Evolutionary conservation across 2,329 filamentous ascomycete species (phyloP), one percentile per base, ranked within the genome.

Genomic region (Clarireedia sp.): DNA sequence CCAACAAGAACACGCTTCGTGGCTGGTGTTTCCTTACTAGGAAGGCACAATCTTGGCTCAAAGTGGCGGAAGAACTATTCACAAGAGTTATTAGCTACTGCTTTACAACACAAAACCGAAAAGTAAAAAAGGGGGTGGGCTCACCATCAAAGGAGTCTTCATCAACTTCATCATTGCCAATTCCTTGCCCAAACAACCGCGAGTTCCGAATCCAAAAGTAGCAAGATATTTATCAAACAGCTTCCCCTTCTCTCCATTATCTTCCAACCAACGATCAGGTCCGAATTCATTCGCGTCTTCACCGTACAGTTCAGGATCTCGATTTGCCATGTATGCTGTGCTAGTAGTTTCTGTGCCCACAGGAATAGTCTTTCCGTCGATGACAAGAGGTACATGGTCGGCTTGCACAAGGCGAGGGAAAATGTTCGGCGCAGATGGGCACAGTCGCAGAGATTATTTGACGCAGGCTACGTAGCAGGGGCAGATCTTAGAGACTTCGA

Each of bases 401-500:
- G 51, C 41, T 37, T 53, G 51, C 3, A 50, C 46, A 7, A 49
- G 38, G 14, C 46, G 52, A 4, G 52, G 52, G 17, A 54, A 49
- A 8, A 54, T 54, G 5, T 49, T 54, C 19, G 45, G 52, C 7
- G 52, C 47, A 7, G 38, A 55, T 40, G 52, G 46, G 23, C 37
- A 55, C 16, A 43, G 45, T 5, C 46, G 52, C 1, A 51, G 16
- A 10, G 47, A 43, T 51, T 55, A 46, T 50, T 51, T 55, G 37
- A 55, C 46, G 19, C 52, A 55, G 19, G 52, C 52, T 41, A 55
- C 47, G 19, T 55, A 55, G n/a, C 51, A 55, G 24, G 38, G 38
- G 6, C 46, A 43, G 19, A 40, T 48, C 17, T 49, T 55, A 37
- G 37, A 51, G 8, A 50, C 40, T 44, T 51, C 46, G 37, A 29